Conservation (phyloP, 208 protist species). For the Strigomonas oncopelti region DNA sequence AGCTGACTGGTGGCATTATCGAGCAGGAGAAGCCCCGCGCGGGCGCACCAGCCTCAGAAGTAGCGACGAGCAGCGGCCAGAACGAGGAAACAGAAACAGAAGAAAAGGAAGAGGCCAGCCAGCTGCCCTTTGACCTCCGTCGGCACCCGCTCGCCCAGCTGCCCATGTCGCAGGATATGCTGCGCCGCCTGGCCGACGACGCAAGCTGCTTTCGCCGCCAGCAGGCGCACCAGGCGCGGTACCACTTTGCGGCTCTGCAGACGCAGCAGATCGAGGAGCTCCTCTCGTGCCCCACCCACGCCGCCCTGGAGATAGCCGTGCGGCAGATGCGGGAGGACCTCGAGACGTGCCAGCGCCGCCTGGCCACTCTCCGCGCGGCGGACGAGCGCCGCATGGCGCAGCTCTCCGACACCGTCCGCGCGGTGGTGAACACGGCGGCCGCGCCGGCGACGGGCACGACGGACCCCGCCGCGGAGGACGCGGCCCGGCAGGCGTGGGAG, state of each 20-base stretch:
- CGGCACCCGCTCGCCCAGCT: slow-evolving; percentile 36
- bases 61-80: too few relatives aligned
- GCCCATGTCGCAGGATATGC: slow-evolving; percentile 69
- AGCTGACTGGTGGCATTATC: slow-evolving; percentile 21
- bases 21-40: background rate
- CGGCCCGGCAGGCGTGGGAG: slow-evolving; percentile 4
- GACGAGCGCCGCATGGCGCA: slow-evolving; percentile 22
- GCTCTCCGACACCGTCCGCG: slow-evolving; percentile 29
- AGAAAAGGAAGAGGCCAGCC: background rate
- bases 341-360: slow-evolving; percentile 19
- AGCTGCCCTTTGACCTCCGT: slow-evolving; percentile 74
- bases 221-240: slow-evolving; percentile 27
- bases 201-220: slow-evolving; percentile 50
- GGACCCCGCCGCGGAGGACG: background rate
- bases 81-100: background rate
- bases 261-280: slow-evolving; percentile 9
- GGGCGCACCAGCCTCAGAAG: too few relatives aligned
- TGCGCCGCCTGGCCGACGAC: slow-evolving; percentile 74
- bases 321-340: slow-evolving; percentile 21
- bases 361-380: slow-evolving; percentile 29
- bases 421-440: background rate
- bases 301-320: slow-evolving; percentile 26
- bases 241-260: slow-evolving; percentile 21
- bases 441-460: background rate
- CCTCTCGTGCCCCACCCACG: background rate